Evolutionary conservation across 129 eudicot species (phyloP).

Genomic region (Oenanthe sinensis): DNA sequence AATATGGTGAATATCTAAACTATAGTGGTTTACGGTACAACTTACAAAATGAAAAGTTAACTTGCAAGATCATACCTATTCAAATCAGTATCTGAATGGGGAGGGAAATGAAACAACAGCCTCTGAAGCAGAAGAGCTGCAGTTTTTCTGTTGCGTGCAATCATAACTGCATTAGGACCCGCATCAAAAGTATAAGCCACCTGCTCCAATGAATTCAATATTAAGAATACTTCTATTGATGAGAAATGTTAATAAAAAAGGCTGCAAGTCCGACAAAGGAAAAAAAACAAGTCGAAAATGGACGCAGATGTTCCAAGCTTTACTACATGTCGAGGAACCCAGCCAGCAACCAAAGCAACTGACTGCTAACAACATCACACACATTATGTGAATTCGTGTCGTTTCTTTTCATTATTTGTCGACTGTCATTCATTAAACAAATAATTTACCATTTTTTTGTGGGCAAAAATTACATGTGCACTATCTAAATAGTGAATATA

Average conservation of each 20-base stretch:
- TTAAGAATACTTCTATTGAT: neutral
- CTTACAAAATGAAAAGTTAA: neutral
- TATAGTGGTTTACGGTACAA: neutral
- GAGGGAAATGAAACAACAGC: conserved; percentile 88
- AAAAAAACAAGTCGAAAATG: neutral
- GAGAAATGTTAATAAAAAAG: neutral
- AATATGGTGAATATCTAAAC: neutral
- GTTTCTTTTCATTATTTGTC: neutral
- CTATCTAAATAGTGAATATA: neutral
- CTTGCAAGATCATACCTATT: conserved; percentile 43
- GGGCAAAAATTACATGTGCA: neutral
- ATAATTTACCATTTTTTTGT: neutral
- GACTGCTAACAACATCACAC: neutral
- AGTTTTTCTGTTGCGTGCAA: conserved; percentile 76
- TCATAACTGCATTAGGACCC: conserved; percentile 97
- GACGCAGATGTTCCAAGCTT: neutral
- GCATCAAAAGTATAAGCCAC: conserved; percentile 99
- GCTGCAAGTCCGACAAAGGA: neutral
- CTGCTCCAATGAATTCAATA: conserved; percentile 22
- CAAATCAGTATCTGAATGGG: conserved; percentile 56
- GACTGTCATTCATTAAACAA: neutral
- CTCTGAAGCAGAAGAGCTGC: conserved; percentile 84
- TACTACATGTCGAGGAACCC: neutral
- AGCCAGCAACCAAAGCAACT: neutral
- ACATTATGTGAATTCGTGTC: neutral